Conservation (phyloP, 2,329 filamentous ascomycete species). For the Venturia carpophila region DNA sequence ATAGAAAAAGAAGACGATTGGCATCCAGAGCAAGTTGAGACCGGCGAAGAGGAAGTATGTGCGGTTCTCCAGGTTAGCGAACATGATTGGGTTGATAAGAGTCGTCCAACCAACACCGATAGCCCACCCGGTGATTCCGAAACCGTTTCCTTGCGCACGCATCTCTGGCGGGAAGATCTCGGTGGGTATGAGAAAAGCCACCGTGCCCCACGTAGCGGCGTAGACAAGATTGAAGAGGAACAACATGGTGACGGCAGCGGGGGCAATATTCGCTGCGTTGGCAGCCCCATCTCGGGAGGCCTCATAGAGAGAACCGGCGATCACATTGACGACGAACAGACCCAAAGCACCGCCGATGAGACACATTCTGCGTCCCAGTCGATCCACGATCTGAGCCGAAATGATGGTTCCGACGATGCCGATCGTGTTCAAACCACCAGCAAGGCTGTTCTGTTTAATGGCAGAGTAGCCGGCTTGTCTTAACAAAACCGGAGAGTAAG, state of each 20-base stretch:
- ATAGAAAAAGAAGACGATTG: slow-evolving; percentile 44
- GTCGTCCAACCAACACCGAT: slow-evolving; percentile 49
- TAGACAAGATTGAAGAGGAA: slow-evolving; percentile 61
- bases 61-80: slow-evolving; percentile 38
- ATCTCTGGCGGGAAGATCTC: slow-evolving; percentile 68
- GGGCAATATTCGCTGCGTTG: slow-evolving; percentile 48
- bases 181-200: slow-evolving; percentile 50
- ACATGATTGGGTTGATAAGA: slow-evolving; percentile 48
- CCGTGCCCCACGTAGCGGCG: slow-evolving; percentile 55
- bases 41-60: slow-evolving; percentile 48
- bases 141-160: slow-evolving; percentile 66
- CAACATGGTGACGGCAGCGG: slow-evolving; percentile 61
- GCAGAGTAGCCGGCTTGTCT: neutral
- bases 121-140: slow-evolving; percentile 67
- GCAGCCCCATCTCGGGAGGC: slow-evolving; percentile 32
- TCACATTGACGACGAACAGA: slow-evolving; percentile 37
- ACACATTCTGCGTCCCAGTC: slow-evolving; percentile 61
- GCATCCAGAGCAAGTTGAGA: slow-evolving; percentile 45
- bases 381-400: slow-evolving; percentile 62
- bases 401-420: slow-evolving; percentile 59
- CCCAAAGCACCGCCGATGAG: slow-evolving; percentile 35
- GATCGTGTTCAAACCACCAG: slow-evolving; percentile 48
- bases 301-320: slow-evolving; percentile 26
- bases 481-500: slow-evolving; percentile 1
- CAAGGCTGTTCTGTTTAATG: slow-evolving; percentile 45